Base-by-base conservation (phyloP, 495 filamentous ascomycete species). In the Hyaloscypha hepaticicola region DNA sequence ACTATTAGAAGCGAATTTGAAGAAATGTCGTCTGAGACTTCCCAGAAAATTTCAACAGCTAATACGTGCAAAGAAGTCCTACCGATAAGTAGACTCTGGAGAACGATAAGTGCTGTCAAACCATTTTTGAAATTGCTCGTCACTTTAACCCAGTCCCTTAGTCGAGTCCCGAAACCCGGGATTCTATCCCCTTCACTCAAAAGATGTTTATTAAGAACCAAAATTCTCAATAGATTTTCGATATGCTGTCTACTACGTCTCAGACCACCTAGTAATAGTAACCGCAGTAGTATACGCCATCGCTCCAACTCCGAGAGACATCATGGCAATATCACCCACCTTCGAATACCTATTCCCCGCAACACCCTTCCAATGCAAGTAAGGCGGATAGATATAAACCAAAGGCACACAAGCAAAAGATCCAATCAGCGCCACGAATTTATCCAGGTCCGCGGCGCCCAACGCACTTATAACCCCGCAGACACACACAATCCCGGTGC, bases 241-340 rank as follows among this genome's bases (percentile, higher is more conserved):
- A 45, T 19, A 45, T 11, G 11, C 11, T 19, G 19, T n/a, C n/a
- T n/a, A 45, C 38, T 52, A 53, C 27, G 45, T 56, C 29, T 51
- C 34, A 48, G 27, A 49, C 57, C 64, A 58, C 12, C 55, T 16
- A 22, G 70, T 60, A 5, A 87, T 53, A 6, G 86, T 88, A 48
- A 88, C 77, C 8, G 72, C 28, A 1, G 85, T 90, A 0, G 86
- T 87, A 65, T 87, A 90, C 0, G 87, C 69, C 84, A 88, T 88
- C 19, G 83, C 82, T 0, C 78, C 72, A 0, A 81, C n/a, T 3
- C 87, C 87, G 28, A 87, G 55, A 5, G 76, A 74, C 74, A 87
- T 82, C 73, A 88, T 77, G 0, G 76, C 58, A 16, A 85, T 27
- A 72, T 90, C 86, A 1, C 79, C 80, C 12, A 72, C 64, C 72